A percentile compares a stretch with the other conserved stretches of the same genome.
Conservation (phyloP, 2,329 filamentous ascomycete species). For the Colletotrichum sublineola region DNA sequence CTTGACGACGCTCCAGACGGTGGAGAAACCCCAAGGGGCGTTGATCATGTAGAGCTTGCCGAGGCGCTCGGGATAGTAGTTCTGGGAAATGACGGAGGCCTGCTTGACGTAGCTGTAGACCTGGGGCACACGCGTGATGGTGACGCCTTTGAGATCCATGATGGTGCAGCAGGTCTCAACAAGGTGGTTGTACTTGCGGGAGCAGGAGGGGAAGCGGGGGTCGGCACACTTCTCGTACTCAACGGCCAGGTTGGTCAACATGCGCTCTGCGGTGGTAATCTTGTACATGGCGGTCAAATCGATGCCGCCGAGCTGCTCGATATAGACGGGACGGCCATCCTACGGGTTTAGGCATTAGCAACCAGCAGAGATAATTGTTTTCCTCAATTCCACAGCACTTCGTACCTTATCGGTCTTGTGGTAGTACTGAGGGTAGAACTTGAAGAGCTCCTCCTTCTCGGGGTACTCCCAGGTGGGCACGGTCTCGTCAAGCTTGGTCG, state of each 20-base stretch:
- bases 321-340: constrained; percentile 98
- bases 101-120: constrained; percentile 91
- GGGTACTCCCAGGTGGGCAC: constrained; percentile 86
- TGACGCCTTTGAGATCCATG: constrained; percentile 97
- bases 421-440: constrained; percentile 99
- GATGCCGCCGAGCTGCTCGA: constrained; percentile 95
- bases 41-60: constrained; percentile 99
- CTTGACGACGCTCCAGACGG: constrained; percentile 89
- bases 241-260: constrained; percentile 95
- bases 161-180: constrained; percentile 99
- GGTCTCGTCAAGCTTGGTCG: constrained; percentile 86
- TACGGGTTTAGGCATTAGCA: constrained; percentile 53
- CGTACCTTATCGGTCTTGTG: constrained; percentile 91
- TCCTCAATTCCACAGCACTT: not conserved
- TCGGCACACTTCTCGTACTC: constrained; percentile 98
- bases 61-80: constrained; percentile 98
- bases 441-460: constrained; percentile 85
- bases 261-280: constrained; percentile 91
- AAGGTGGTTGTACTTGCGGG: constrained; percentile 87
- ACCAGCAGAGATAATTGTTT: too few species aligned
- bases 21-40: constrained; percentile 93
- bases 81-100: constrained; percentile 92
- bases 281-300: constrained; percentile 91
- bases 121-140: constrained; percentile 81
- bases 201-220: constrained; percentile 93